Percentiles rank a stretch among this genome's conserved stretches.
These are phyloP conservation scores for Metschnikowia drakensbergensis DNA, from an alignment of 805 yeast species.

Conservation along the genomic window DNA sequence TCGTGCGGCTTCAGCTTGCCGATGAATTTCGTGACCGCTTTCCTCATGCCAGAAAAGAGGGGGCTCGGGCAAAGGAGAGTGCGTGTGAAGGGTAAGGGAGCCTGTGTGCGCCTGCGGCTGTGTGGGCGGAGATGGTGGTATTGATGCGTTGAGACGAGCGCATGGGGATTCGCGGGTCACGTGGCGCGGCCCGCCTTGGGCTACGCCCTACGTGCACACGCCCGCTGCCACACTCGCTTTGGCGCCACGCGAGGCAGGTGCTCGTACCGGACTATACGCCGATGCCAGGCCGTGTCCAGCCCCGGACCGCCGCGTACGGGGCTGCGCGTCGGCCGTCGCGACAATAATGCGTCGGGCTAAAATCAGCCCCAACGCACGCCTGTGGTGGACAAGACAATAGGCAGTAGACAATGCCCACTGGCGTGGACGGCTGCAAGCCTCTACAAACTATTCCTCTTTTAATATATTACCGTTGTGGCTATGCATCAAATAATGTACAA, in stretches of 20 bases:
- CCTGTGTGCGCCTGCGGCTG: neutral
- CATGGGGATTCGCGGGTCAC: neutral
- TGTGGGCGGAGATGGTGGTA: neutral
- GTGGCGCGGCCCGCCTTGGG: neutral
- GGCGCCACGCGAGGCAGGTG: no score
- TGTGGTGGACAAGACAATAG: no score
- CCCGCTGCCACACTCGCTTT: neutral
- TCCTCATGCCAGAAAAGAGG: constrained; percentile 35
- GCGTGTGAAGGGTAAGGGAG: neutral
- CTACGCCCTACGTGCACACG: neutral
- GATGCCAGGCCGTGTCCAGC: no score
- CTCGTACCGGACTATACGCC: no score
- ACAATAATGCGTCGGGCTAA: no score
- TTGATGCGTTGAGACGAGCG: neutral
- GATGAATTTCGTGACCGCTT: constrained; percentile 47
- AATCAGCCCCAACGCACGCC: no score
- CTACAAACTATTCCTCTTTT: no score
- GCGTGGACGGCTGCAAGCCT: no score
- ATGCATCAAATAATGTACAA: constrained; percentile 4
- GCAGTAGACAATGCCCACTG: no score
- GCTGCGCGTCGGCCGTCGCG: no score
- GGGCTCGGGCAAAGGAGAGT: neutral
- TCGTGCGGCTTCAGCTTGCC: constrained; percentile 11
- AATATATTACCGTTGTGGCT: neutral
- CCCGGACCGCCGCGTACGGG: no score